Percentiles rank a stretch among this genome's conserved stretches.
phyloP scores from a whole-genome alignment of 495 filamentous ascomycete genomes.

The Saxophila tyrrhenica region DNA sequence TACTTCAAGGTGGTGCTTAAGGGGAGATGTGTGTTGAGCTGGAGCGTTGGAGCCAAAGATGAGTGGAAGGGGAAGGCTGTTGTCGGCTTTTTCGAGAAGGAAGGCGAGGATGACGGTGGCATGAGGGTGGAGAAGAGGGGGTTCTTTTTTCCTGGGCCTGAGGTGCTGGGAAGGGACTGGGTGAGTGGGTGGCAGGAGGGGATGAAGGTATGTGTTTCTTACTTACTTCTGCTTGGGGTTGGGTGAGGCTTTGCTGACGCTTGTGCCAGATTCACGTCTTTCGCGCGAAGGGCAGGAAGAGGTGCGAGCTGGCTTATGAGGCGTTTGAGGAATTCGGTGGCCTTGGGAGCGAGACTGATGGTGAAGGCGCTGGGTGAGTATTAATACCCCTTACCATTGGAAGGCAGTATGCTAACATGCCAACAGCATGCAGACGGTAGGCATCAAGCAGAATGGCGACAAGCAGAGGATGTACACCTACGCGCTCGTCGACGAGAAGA shows the following conservation, averaged over 20 bases:
- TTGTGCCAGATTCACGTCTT: too few species aligned
- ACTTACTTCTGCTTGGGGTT: too few species aligned
- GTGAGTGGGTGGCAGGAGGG: too few species aligned
- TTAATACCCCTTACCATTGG: too few species aligned
- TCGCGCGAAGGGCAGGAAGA: background rate
- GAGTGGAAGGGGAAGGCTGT: background rate
- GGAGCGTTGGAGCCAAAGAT: slow-evolving; percentile 1
- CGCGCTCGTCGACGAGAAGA: slow-evolving; percentile 1
- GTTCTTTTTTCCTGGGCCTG: background rate
- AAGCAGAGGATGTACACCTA: background rate
- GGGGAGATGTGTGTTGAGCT: background rate
- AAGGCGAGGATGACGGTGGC: background rate
- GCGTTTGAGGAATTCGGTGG: background rate
- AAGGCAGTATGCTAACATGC: background rate
- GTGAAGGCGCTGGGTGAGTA: background rate
- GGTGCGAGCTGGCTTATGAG: background rate
- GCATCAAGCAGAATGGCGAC: background rate
- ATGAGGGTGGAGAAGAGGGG: background rate
- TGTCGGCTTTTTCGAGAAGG: background rate
- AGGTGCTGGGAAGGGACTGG: background rate
- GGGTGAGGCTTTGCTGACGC: too few species aligned
- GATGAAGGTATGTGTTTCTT: too few species aligned
- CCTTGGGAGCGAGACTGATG: background rate
- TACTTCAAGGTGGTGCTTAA: background rate
- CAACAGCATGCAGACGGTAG: background rate